These are phyloP conservation scores for peach (Prunus persica) DNA, from an alignment of 306 rosid species.

Conservation along the genomic window DNA sequence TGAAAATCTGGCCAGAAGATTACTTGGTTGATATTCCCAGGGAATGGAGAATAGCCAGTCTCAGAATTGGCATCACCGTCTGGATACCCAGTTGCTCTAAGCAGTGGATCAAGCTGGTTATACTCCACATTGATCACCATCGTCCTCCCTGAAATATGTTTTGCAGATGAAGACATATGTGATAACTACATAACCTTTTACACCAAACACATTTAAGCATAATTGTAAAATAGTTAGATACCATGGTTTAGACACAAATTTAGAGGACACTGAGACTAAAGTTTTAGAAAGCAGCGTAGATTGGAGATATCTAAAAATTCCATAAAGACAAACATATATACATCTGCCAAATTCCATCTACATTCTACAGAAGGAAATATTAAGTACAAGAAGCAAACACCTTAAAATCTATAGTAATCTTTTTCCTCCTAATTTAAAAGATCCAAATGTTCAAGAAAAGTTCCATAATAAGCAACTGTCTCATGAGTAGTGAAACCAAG, in stretches of 20 bases:
- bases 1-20: conserved; percentile 26
- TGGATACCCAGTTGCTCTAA: conserved; percentile 86
- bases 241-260: neutral
- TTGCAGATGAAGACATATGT: conserved; percentile 5
- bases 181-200: neutral
- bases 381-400: neutral
- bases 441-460: neutral
- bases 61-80: conserved; percentile 85
- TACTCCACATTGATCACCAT: conserved; percentile 98
- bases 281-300: neutral
- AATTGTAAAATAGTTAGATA: neutral
- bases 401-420: neutral
- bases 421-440: neutral
- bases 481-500: neutral
- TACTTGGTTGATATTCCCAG: conserved; percentile 98
- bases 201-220: neutral
- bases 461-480: neutral
- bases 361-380: neutral
- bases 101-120: conserved; percentile 98
- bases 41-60: conserved; percentile 92
- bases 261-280: neutral
- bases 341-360: neutral
- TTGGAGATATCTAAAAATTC: neutral
- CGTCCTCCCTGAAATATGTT: conserved; percentile 60
- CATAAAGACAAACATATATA: too few species aligned